Percentiles rank a stretch among this genome's conserved stretches.
Evolutionary conservation across 768 basidiomycete genomes (phyloP).

Genomic region (Xerocomellus chrysenteron): DNA sequence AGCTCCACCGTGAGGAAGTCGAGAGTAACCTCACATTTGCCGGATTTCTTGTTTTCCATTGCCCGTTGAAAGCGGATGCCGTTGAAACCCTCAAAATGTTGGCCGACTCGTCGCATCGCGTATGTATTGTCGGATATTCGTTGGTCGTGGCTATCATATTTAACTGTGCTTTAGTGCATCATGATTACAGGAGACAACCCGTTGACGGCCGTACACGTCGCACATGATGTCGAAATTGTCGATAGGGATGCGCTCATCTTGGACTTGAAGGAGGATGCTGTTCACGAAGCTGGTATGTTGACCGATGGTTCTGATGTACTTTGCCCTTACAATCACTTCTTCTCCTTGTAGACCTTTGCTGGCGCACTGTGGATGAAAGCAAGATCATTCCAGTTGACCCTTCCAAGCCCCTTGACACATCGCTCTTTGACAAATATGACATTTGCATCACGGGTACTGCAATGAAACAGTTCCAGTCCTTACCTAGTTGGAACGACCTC

Average conservation of each 20-base stretch:
- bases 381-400: slow-evolving; percentile 88
- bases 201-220: slow-evolving; percentile 94
- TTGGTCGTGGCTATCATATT: not conserved
- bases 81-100: slow-evolving; percentile 90
- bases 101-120: slow-evolving; percentile 93
- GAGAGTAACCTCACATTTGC: slow-evolving; percentile 80
- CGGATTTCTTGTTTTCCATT: slow-evolving; percentile 99
- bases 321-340: not conserved
- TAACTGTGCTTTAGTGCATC: slow-evolving; percentile 61
- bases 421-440: slow-evolving; percentile 84
- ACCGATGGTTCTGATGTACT: not conserved
- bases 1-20: slow-evolving; percentile 75
- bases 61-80: slow-evolving; percentile 93
- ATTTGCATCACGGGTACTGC: slow-evolving; percentile 96
- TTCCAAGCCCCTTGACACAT: slow-evolving; percentile 68
- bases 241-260: slow-evolving; percentile 93
- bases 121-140: slow-evolving; percentile 40
- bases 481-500: slow-evolving; percentile 72
- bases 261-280: slow-evolving; percentile 81
- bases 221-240: slow-evolving; percentile 93
- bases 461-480: slow-evolving; percentile 79
- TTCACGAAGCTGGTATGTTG: slow-evolving; percentile 63
- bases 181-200: slow-evolving; percentile 99
- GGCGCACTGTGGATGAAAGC: slow-evolving; percentile 92
- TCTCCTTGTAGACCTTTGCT: slow-evolving; percentile 66